Evolutionary conservation across 2,329 filamentous ascomycete genomes (phyloP).

Genomic region (Aspergillus thermomutatus): DNA sequence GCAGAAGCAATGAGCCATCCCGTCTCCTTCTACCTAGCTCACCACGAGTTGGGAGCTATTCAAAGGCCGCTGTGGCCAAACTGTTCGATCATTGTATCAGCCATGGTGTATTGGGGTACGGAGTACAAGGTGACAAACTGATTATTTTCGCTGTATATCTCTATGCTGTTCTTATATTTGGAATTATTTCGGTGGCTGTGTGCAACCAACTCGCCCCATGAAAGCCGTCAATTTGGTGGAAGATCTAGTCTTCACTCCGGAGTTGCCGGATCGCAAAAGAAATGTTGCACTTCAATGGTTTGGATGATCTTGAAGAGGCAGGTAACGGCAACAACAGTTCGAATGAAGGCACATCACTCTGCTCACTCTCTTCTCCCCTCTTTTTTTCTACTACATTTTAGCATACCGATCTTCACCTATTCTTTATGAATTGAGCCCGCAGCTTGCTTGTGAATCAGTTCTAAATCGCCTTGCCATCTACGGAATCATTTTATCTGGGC

Average conservation of each 20-base stretch:
- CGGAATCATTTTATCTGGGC: neutral
- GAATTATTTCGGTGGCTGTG: neutral
- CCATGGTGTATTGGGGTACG: conserved; percentile 13
- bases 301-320: too few relatives aligned
- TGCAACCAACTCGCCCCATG: too few relatives aligned
- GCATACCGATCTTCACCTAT: neutral
- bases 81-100: neutral
- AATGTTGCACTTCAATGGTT: too few relatives aligned
- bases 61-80: neutral
- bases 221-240: too few relatives aligned
- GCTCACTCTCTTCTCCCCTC: neutral
- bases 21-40: neutral
- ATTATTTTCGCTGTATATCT: neutral
- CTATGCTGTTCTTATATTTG: neutral
- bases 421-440: too few relatives aligned
- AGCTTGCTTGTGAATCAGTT: neutral
- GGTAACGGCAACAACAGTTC: too few relatives aligned
- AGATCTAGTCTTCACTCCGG: too few relatives aligned
- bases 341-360: too few relatives aligned
- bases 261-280: too few relatives aligned
- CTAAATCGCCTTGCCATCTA: neutral
- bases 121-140: conserved; percentile 8
- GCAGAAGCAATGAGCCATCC: conserved; percentile 26
- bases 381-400: neutral
- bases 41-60: neutral